Evolutionary conservation across 2,329 filamentous ascomycete genomes (phyloP).

Genomic region (Ascosphaera apis): DNA sequence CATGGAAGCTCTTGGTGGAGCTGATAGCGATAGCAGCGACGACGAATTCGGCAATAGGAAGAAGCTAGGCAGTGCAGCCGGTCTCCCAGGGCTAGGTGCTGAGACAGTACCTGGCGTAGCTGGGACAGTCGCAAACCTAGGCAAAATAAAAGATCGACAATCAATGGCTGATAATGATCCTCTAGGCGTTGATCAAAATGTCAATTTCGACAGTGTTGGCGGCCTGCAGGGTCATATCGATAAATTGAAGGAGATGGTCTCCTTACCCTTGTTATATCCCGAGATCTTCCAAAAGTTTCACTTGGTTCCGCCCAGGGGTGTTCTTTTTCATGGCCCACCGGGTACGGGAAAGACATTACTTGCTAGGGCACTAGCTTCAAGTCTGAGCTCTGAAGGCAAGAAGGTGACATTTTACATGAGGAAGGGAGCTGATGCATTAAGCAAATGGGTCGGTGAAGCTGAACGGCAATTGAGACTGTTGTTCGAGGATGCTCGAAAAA

Average conservation of each 20-base stretch:
- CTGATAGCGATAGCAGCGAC: conserved; percentile 90
- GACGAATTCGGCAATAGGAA: conserved; percentile 56
- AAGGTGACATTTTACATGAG: conserved; percentile 99
- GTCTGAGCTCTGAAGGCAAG: conserved; percentile 63
- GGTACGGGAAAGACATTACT: conserved; percentile 97
- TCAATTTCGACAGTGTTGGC: conserved; percentile 86
- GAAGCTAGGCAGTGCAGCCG: conserved; percentile 35
- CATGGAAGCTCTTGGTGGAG: conserved; percentile 47
- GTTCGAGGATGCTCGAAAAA: conserved; percentile 88
- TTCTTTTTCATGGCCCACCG: conserved; percentile 88
- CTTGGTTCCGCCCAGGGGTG: conserved; percentile 80
- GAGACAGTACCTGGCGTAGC: conserved; percentile 32
- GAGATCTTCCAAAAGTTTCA: conserved; percentile 83
- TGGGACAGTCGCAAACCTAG: conserved; percentile 57
- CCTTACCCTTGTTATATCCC: conserved; percentile 77
- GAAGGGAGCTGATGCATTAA: conserved; percentile 89
- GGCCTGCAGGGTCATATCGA: conserved; percentile 86
- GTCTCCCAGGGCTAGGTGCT: conserved; percentile 32
- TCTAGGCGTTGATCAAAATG: conserved; percentile 72
- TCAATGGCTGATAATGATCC: conserved; percentile 84
- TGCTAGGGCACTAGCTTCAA: conserved; percentile 76
- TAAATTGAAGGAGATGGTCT: conserved; percentile 96
- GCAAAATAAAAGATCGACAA: conserved; percentile 83
- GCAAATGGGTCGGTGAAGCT: conserved; percentile 97
- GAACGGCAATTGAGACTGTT: conserved; percentile 82